Base-by-base conservation (phyloP, 2,329 filamentous ascomycete genomes). In the Pezicula rhizophila region DNA sequence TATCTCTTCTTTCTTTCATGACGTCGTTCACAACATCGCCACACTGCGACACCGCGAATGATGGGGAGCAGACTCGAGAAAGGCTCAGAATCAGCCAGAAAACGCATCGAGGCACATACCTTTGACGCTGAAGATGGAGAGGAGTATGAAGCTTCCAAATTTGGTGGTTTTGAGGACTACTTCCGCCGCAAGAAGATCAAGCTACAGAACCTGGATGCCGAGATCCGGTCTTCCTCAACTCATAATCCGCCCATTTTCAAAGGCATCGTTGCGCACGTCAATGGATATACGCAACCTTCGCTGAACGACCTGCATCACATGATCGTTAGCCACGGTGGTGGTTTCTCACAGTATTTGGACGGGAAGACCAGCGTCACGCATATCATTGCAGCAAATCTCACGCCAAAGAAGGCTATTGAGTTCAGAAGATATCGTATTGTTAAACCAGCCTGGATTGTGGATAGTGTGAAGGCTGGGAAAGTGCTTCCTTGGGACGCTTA, bases 131-230 rank as follows among this genome's bases (percentile, higher is more conserved):
- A 96, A 64, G 78, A 79, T 20, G 92, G 93, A 49, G 92, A 97
- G 50, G 95, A 99, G 66, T 99, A 99, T 66, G 83, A 85, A 50
- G 80, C 76, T 2, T 96, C 90, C 54, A 80, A 79, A 46, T 99
- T 97, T 67, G 89, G 89, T 23, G 92, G 91, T 8, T 95, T 97
- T 61, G 70, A 76, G 20, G 92, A 97, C 63, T 99, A 97, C 67
- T 95, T 96, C 65, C 79, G 91, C 44, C 84, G 91, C 48, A 99
- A 99, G 74, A 96, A 95, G 75, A 83, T 96, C 67, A 99, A 99
- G 65, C 77, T 99, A 3, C 93, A 97, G 67, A 99, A 99, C 62
- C 79, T 93, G 26, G 93, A 99, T 68, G 84, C 83, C 8, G 81
- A 95, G 47, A 74, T 95, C 40, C 84, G 92, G 50, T 78, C 85